Conservation (phyloP, 1,139 yeast species). For the Debaryomyces nepalensis region DNA sequence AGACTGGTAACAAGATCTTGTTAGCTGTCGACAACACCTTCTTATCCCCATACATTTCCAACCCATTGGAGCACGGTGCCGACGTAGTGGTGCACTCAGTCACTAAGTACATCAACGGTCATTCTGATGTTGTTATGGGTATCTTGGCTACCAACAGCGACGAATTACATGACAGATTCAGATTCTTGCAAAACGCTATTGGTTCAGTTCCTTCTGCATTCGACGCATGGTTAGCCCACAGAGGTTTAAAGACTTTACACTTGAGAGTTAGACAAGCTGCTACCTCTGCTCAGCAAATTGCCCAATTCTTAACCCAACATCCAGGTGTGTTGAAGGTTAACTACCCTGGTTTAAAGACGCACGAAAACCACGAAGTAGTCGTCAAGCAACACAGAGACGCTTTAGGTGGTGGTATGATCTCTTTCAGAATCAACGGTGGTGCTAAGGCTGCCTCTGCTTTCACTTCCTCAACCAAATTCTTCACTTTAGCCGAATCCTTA, state of each 20-base stretch:
- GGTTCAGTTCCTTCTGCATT: slow-evolving; percentile 91
- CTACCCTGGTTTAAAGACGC: slow-evolving; percentile 80
- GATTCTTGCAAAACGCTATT: slow-evolving; percentile 85
- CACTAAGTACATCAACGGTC: slow-evolving; percentile 91
- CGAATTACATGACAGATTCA: slow-evolving; percentile 62
- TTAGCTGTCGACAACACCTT: slow-evolving; percentile 93
- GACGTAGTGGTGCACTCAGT: slow-evolving; percentile 88
- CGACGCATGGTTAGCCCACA: slow-evolving; percentile 91
- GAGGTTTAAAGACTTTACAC: slow-evolving; percentile 88
- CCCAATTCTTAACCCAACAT: slow-evolving; percentile 59
- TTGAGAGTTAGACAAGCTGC: slow-evolving; percentile 78
- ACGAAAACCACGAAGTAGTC: slow-evolving; percentile 67
- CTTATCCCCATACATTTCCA: slow-evolving; percentile 89
- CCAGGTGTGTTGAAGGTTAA: slow-evolving; percentile 68
- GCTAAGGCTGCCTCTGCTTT: slow-evolving; percentile 75
- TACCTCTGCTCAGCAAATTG: slow-evolving; percentile 68
- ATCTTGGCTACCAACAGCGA: slow-evolving; percentile 73
- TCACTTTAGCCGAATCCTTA: slow-evolving; percentile 86
- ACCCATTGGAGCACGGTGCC: slow-evolving; percentile 83
- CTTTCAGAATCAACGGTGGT: slow-evolving; percentile 85
- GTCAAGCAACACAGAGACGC: slow-evolving; percentile 80
- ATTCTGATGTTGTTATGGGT: slow-evolving; percentile 91
- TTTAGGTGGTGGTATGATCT: slow-evolving; percentile 91
- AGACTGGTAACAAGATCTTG: slow-evolving; percentile 53
- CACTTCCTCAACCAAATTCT: slow-evolving; percentile 73